These are phyloP conservation scores for Stromatinia cepivora DNA, from an alignment of 2,329 filamentous ascomycete species.

Conservation along the genomic window DNA sequence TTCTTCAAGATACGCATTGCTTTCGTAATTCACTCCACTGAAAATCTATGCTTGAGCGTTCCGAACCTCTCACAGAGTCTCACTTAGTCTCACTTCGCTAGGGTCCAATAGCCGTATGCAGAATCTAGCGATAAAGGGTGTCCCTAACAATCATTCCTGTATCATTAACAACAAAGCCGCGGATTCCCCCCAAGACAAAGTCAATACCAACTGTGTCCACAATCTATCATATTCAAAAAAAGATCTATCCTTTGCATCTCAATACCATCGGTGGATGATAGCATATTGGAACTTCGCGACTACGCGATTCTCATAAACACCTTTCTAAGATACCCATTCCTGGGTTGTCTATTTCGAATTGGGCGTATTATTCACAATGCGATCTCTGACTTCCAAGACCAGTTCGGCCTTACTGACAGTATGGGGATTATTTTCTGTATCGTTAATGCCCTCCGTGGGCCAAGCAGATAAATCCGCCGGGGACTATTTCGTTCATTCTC, in stretches of 20 bases:
- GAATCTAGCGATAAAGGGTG: conserved; percentile 1
- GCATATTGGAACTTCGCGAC: conserved; percentile 22
- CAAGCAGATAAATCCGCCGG: conserved; percentile 62
- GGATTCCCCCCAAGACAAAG: conserved; percentile 5
- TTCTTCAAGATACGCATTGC: conserved; percentile 13
- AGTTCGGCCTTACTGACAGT: conserved; percentile 30
- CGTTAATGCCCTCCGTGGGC: conserved; percentile 45
- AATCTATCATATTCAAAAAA: background rate
- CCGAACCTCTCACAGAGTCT: conserved; percentile 4
- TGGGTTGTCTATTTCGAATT: conserved; percentile 23
- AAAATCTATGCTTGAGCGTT: conserved; percentile 12
- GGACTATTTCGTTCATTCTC: conserved; percentile 84
- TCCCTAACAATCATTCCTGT: conserved; percentile 13
- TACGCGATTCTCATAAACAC: conserved; percentile 24
- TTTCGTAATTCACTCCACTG: conserved; percentile 18
- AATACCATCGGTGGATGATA: conserved; percentile 14
- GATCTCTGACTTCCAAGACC: conserved; percentile 31
- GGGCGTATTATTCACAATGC: conserved; percentile 33
- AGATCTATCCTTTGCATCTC: background rate
- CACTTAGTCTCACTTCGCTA: conserved; percentile 2
- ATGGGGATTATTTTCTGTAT: conserved; percentile 46
- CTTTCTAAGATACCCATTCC: conserved; percentile 19
- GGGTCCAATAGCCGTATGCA: background rate
- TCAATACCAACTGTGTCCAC: conserved; percentile 23
- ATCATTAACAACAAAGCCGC: conserved; percentile 21